phyloP scores from a whole-genome alignment of 208 protist species.

The Crithidia expoeki region DNA sequence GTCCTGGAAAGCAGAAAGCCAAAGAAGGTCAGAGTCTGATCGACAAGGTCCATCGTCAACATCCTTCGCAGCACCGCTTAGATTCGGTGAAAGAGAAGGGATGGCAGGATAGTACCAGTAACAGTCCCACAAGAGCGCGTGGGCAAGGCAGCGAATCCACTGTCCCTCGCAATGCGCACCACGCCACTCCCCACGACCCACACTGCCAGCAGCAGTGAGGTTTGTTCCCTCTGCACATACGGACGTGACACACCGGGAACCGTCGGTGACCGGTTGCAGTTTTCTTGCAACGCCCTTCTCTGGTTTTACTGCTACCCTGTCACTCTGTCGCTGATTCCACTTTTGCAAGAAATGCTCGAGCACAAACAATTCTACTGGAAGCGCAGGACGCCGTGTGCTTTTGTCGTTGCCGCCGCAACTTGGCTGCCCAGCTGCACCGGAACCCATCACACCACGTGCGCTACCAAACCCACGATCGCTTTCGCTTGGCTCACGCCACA shows the following conservation, averaged over 20 bases:
- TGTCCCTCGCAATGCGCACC: slow-evolving; percentile 79
- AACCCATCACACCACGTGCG: neutral
- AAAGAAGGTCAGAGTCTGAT: slow-evolving; percentile 30
- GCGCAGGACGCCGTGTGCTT: slow-evolving; percentile 9
- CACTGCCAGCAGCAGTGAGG: neutral
- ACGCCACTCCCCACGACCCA: slow-evolving; percentile 38
- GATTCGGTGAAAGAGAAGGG: too few species aligned
- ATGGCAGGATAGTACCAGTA: slow-evolving; percentile 35
- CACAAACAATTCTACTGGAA: slow-evolving; percentile 56
- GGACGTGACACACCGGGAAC: neutral
- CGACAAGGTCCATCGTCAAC: neutral
- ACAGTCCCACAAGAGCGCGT: slow-evolving; percentile 65
- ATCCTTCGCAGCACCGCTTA: neutral
- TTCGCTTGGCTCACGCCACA: slow-evolving; percentile 48
- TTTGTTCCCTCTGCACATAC: neutral
- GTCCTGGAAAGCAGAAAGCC: slow-evolving; percentile 79
- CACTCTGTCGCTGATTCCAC: slow-evolving; percentile 17
- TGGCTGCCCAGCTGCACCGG: neutral
- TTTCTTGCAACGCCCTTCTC: neutral
- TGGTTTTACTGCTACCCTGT: neutral
- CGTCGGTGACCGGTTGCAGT: neutral
- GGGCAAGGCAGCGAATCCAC: slow-evolving; percentile 69
- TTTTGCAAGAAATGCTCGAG: slow-evolving; percentile 38
- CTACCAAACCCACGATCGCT: neutral
- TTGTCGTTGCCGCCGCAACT: neutral